Percentiles rank a stretch among this genome's conserved stretches.
phyloP scores from a whole-genome alignment of 1,284 basidiomycete genomes.

The Sporisorium scitamineum region DNA sequence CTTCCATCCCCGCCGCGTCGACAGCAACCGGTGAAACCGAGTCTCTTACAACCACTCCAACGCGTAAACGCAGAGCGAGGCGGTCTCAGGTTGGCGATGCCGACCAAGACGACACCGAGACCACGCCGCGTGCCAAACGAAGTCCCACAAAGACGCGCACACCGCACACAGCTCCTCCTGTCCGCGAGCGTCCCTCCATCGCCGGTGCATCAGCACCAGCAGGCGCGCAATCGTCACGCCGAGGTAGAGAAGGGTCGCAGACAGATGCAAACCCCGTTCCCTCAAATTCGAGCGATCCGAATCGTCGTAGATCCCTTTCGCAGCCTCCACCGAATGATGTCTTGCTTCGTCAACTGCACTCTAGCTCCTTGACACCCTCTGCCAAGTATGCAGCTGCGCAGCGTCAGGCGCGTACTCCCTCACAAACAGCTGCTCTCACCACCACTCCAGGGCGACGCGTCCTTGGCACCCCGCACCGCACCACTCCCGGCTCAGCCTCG shows the following conservation, averaged over 20 bases:
- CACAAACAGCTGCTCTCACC: conserved; percentile 15
- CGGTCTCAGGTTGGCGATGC: conserved; percentile 11
- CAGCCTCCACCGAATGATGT: conserved; percentile 52
- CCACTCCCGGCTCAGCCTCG: conserved; percentile 16
- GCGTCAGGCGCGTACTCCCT: conserved; percentile 28
- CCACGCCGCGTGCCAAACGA: conserved; percentile 21
- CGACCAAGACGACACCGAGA: conserved; percentile 11
- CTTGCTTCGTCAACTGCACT: conserved; percentile 40
- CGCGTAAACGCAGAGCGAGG: conserved; percentile 30
- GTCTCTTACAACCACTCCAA: conserved; percentile 18
- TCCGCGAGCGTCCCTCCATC: conserved; percentile 11
- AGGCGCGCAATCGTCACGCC: conserved; percentile 2
- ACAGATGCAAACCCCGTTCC: conserved; percentile 3
- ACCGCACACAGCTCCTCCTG: conserved; percentile 30
- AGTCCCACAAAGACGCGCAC: conserved; percentile 33
- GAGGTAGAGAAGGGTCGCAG: background rate
- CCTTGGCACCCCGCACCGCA: conserved; percentile 38
- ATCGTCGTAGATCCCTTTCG: conserved; percentile 42
- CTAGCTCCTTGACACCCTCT: conserved; percentile 33
- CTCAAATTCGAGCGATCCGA: conserved; percentile 3
- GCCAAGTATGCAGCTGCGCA: conserved; percentile 27
- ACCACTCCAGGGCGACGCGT: conserved; percentile 34
- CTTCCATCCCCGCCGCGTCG: background rate
- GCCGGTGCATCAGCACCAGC: conserved; percentile 10
- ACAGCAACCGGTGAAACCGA: background rate